Conservation (phyloP, 495 filamentous ascomycete genomes). For the Aspergillus indologenus region DNA sequence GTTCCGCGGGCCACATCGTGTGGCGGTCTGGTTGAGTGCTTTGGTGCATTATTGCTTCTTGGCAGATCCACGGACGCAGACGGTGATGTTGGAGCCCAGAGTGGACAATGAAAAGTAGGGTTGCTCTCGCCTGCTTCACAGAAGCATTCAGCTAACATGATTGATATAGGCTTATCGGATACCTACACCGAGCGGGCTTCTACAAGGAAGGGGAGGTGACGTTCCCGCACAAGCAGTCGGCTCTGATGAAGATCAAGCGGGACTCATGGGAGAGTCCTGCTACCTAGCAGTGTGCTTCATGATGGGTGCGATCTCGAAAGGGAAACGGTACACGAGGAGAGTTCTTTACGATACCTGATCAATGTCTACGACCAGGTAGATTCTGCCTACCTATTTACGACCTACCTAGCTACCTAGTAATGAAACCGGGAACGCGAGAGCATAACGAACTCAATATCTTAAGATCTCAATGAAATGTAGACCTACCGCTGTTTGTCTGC, state of each 20-base stretch:
- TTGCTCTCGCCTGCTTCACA: background rate
- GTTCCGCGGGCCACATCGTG: slow-evolving; percentile 72
- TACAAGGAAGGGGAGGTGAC: slow-evolving; percentile 82
- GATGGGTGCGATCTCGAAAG: too few relatives aligned
- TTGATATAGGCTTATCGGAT: slow-evolving; percentile 71
- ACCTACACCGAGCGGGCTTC: slow-evolving; percentile 74
- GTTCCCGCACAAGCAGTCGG: slow-evolving; percentile 91
- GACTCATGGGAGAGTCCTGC: slow-evolving; percentile 83
- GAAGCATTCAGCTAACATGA: background rate
- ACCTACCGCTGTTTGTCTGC: too few relatives aligned
- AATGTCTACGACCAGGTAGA: too few relatives aligned
- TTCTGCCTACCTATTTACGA: background rate
- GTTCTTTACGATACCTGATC: background rate
- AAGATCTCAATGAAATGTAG: too few relatives aligned
- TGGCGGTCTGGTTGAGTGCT: slow-evolving; percentile 76
- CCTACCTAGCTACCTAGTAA: too few relatives aligned
- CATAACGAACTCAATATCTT: too few relatives aligned
- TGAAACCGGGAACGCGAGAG: too few relatives aligned
- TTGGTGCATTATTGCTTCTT: slow-evolving; percentile 82
- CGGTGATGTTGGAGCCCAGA: slow-evolving; percentile 81
- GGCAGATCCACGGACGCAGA: slow-evolving; percentile 77
- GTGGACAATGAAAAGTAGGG: slow-evolving; percentile 85
- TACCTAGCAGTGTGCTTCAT: slow-evolving; percentile 35
- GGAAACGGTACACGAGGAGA: background rate
- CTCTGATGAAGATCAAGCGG: slow-evolving; percentile 76